Percentiles rank a stretch among this genome's conserved stretches.
phyloP scores from a whole-genome alignment of 2,329 filamentous ascomycete genomes.

The Aphanoascus verrucosus region DNA sequence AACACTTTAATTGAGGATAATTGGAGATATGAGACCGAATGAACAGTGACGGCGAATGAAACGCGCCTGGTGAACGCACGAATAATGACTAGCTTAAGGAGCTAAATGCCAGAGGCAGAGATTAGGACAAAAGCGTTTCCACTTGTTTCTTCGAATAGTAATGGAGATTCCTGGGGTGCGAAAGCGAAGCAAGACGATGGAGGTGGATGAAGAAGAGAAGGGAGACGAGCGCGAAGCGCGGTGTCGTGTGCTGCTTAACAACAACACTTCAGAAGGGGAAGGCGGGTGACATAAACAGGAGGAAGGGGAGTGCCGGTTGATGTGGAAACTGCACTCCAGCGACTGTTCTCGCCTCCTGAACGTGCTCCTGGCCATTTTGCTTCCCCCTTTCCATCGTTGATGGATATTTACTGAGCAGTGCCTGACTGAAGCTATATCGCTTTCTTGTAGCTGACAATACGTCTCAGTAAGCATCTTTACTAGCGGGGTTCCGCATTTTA shows the following conservation, averaged over 20 bases:
- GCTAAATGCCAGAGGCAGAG: background rate
- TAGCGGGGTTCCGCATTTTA: too few species aligned
- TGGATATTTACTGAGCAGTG: background rate
- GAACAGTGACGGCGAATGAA: too few species aligned
- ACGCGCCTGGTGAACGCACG: too few species aligned
- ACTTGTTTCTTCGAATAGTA: background rate
- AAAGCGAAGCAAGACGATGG: background rate
- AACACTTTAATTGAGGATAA: background rate
- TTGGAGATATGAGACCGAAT: background rate
- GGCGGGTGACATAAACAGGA: background rate
- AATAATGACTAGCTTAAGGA: background rate
- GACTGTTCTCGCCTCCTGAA: background rate
- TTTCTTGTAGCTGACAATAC: background rate
- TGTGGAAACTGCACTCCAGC: background rate
- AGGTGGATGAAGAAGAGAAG: background rate
- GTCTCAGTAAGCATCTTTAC: too few species aligned
- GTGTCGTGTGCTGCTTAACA: background rate
- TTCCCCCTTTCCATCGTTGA: background rate
- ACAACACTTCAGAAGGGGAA: constrained; percentile 4
- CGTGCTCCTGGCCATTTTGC: background rate
- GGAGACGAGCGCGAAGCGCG: background rate
- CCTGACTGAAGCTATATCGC: background rate
- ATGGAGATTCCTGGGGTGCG: background rate
- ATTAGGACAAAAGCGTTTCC: background rate
- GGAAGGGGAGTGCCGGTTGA: background rate